Evolutionary conservation across 768 basidiomycete genomes (phyloP).

Genomic region (Paxillus involutus): DNA sequence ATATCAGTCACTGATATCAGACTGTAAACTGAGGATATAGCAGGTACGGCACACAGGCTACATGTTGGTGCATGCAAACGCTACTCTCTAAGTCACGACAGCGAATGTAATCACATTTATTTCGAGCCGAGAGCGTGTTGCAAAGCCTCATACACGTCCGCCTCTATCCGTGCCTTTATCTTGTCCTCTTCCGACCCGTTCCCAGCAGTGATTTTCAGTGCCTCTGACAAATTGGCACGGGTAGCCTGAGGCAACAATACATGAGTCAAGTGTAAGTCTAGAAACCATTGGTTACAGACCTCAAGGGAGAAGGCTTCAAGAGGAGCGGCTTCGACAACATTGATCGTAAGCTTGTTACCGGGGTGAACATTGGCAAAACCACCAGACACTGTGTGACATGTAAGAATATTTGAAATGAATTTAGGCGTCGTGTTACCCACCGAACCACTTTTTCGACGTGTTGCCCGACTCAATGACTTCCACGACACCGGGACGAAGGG

Average conservation of each 20-base stretch:
- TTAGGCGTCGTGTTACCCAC: slow-evolving; percentile 47
- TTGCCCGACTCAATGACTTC: slow-evolving; percentile 87
- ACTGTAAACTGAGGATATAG: background rate
- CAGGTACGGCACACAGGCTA: background rate
- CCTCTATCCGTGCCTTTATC: slow-evolving; percentile 90
- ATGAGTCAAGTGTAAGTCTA: slow-evolving; percentile 3
- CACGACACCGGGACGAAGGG: slow-evolving; percentile 90
- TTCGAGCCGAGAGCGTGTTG: slow-evolving; percentile 75
- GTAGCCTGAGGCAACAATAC: slow-evolving; percentile 62
- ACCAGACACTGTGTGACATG: slow-evolving; percentile 69
- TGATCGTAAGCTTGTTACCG: slow-evolving; percentile 95
- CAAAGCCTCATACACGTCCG: slow-evolving; percentile 94
- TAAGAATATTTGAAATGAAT: slow-evolving; percentile 1
- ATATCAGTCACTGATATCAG: too few relatives aligned
- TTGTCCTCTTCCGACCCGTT: slow-evolving; percentile 92
- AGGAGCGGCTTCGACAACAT: slow-evolving; percentile 94
- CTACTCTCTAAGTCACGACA: slow-evolving; percentile 14
- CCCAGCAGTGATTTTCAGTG: slow-evolving; percentile 75
- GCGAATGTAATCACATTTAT: slow-evolving; percentile 25
- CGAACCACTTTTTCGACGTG: slow-evolving; percentile 93
- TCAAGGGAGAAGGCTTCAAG: slow-evolving; percentile 89
- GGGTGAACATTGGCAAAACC: slow-evolving; percentile 98
- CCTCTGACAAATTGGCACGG: slow-evolving; percentile 86
- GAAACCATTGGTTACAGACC: slow-evolving; percentile 45
- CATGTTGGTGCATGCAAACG: background rate